Evolutionary conservation across 345 rosid genomes (phyloP), one percentile per base, ranked within the genome.

Genomic region (Anacardium occidentale): DNA sequence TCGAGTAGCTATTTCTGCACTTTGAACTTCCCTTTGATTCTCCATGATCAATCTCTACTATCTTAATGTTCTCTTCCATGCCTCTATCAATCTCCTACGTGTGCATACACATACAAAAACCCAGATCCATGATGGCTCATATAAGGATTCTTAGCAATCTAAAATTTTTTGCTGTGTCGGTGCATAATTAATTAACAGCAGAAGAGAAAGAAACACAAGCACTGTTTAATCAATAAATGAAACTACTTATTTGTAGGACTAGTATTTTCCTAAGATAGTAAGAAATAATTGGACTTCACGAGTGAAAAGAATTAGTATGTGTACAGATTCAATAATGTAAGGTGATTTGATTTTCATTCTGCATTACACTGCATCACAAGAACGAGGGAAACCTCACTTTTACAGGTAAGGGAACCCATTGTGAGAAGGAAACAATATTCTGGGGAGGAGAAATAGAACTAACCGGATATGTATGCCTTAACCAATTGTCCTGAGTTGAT

Each of bases 21-120:
- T 78, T 87, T 25, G 52, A 65, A 64, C 66, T 72, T 59, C 72
- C 79, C 55, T 70, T 86, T 64, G 79, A 65, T 14, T 81, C 87
- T 44, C 85, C 88, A 29, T 18, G 76, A 66, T 95, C 98, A 88
- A 90, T 88, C 80, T 92, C 98, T 60, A 89, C 96, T 58, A 86
- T 92, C 87, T 89, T 95, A 70, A 89, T 81, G 72, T 85, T 84
- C 74, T 95, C 98, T 71, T 95, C 97, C 81, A 76, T 32, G 32
- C 71, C 81, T 51, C 81, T 66, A 18, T 84, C 85, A 77, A 24
- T 69, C 66, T 90, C 95, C 97, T 94, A 42, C 59, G 26, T 51
- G 40, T 22, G 63, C 15, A 57, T 69, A 60, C 7, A 51, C 22
- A 18, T 14, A 29, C 1, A 29, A 29, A 29, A 29, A 29, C 32